phyloP scores from a whole-genome alignment of 306 rosid species.

The cucumber (Cucumis sativus) region DNA sequence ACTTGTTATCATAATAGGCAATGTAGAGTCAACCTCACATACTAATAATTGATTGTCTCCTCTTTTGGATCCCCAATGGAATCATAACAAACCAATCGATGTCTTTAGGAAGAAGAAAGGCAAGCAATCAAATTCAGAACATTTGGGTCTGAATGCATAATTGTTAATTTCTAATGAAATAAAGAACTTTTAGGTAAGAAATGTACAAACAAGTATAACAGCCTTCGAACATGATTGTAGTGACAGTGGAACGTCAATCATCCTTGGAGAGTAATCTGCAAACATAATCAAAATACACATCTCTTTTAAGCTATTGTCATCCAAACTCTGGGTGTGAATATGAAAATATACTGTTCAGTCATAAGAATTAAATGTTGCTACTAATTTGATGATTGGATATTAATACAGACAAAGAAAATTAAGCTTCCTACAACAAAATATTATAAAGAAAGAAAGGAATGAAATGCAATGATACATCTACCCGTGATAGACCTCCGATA shows the following conservation, averaged over 20 bases:
- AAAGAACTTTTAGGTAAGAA: constrained; percentile 33
- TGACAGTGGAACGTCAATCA: constrained; percentile 36
- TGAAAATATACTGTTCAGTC: not conserved
- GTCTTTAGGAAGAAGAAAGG: not conserved
- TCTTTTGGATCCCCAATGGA: not conserved
- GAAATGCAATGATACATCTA: not conserved
- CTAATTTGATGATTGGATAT: not conserved
- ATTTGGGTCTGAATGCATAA: not conserved
- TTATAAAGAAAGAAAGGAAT: not conserved
- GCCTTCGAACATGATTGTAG: constrained; percentile 46
- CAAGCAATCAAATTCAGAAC: not conserved
- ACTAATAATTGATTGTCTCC: not conserved
- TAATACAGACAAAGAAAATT: not conserved
- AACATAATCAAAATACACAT: constrained; percentile 10
- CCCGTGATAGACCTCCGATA: no score
- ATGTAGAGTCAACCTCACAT: not conserved
- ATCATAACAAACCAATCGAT: not conserved
- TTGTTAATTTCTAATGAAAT: not conserved
- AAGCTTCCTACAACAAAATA: not conserved
- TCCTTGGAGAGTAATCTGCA: constrained; percentile 52
- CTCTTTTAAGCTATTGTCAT: not conserved
- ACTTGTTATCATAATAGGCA: not conserved
- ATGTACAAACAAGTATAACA: constrained; percentile 97
- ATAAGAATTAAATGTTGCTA: not conserved
- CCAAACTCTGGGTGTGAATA: not conserved